Evolutionary conservation across 495 filamentous ascomycete species (phyloP), one percentile per base, ranked within the genome.

Genomic region (Penicillium herquei): DNA sequence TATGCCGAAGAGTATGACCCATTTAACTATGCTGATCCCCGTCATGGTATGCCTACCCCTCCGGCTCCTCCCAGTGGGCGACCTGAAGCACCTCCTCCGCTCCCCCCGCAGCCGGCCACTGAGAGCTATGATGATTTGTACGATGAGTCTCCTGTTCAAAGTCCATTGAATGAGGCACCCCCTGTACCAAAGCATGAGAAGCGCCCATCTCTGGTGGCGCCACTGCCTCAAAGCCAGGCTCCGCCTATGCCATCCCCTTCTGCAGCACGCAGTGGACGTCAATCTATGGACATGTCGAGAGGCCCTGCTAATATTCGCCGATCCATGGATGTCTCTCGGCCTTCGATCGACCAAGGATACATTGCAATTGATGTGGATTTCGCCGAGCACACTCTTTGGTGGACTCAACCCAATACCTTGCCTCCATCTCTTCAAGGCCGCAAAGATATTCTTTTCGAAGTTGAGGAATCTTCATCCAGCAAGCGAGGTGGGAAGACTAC

Each of bases 291-390:
- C 65, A 69, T 86, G 13, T 72, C 81, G 41, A 80, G 89, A 52
- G 60, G 63, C 44, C 69, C 66, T 44, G 56, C 70, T 7, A 79
- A 62, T 39, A 67, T 75, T 18, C 83, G 90, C 49, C 78, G 86
- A 59, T 97, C 93, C 17, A 84, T 88, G 61, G 94, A 98, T 58
- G 73, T 81, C 35, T 58, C 76, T 33, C 81, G 87, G 33, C 78
- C 83, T 5, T 85, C 83, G 26, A 77, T 85, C 57, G 93, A 96
- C 46, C 82, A 83, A 39, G 86, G 90, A 7, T 94, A 79, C 67
- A 90, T 98, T 57, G 94, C 94, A 48, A 85, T 83, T 52, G 92
- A 97, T 47, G 70, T 97, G 58, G 93, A 98, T 63, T 77, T 98
- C 32, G 84, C 81, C 8, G 75, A 78, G 51, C 76, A 73, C 46